These are phyloP conservation scores for Erodium trifolium DNA, from an alignment of 441 rosid species.

Conservation along the genomic window DNA sequence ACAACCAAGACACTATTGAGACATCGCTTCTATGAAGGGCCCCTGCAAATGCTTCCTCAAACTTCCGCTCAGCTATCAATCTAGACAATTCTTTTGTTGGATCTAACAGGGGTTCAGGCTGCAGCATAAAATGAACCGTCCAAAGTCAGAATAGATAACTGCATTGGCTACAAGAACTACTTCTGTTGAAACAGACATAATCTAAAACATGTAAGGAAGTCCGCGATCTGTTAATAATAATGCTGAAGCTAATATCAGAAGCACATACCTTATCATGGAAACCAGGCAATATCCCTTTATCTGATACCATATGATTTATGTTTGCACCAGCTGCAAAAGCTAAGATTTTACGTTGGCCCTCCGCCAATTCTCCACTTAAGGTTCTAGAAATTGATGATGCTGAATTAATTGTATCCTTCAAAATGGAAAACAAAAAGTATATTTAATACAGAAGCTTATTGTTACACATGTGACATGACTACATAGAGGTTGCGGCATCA, in stretches of 20 bases:
- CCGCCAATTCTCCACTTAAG: conserved; percentile 60
- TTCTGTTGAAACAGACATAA: not conserved
- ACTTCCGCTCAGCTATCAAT: conserved; percentile 47
- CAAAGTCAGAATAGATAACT: conserved; percentile 7
- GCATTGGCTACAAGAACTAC: not conserved
- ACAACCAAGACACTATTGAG: conserved; percentile 66
- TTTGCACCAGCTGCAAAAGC: conserved; percentile 54
- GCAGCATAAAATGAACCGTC: conserved; percentile 13
- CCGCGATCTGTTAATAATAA: not conserved
- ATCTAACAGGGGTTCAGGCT: conserved; percentile 49
- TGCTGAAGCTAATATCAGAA: not conserved
- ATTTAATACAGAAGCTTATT: not conserved
- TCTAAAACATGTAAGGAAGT: not conserved
- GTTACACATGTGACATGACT: not conserved
- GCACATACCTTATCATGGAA: conserved; percentile 45
- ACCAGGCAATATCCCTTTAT: conserved; percentile 50
- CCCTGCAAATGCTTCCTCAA: conserved; percentile 61
- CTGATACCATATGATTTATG: conserved; percentile 42
- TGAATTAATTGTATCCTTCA: conserved; percentile 60
- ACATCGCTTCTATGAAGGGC: conserved; percentile 71
- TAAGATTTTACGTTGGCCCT: conserved; percentile 56
- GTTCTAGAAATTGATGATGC: conserved; percentile 53
- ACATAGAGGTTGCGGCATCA: not conserved
- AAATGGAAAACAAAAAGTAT: conserved; percentile 3
- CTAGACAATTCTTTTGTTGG: conserved; percentile 61